A percentile compares a stretch with the other conserved stretches of the same genome.
Evolutionary conservation across 768 basidiomycete genomes (phyloP).

Genomic region (Rhizopogon vulgaris): DNA sequence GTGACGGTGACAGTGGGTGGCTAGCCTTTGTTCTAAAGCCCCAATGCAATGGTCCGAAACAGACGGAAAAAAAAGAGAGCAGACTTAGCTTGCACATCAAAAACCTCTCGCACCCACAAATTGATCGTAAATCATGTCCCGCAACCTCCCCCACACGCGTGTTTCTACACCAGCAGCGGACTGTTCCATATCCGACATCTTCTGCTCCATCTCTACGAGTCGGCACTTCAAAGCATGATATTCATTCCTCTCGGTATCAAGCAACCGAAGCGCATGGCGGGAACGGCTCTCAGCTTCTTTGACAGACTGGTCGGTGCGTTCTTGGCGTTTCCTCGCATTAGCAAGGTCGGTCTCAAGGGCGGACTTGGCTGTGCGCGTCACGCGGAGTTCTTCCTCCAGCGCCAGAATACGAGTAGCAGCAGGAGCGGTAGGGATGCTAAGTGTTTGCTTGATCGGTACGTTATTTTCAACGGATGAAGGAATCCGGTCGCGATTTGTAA

Average conservation of each 20-base stretch:
- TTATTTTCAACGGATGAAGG: neutral
- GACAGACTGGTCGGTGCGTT: neutral
- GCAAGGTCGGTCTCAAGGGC: conserved; percentile 15
- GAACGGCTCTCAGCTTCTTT: conserved; percentile 14
- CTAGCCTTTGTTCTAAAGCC: neutral
- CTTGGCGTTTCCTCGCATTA: conserved; percentile 9
- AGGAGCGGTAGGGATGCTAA: neutral
- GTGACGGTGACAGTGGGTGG: neutral
- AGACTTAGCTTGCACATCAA: neutral
- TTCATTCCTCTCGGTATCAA: conserved; percentile 16
- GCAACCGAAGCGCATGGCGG: conserved; percentile 10
- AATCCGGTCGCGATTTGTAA: conserved; percentile 6
- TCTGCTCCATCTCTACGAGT: conserved; percentile 17
- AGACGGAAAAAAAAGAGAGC: neutral
- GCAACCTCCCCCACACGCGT: conserved; percentile 23
- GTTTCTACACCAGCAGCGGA: conserved; percentile 11
- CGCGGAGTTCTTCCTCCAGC: conserved; percentile 20
- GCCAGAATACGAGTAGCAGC: conserved; percentile 11
- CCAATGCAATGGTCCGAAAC: neutral
- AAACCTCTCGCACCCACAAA: conserved; percentile 8
- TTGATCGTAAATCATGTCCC: conserved; percentile 24
- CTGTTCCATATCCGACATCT: conserved; percentile 11
- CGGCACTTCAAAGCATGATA: conserved; percentile 18
- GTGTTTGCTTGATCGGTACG: neutral
- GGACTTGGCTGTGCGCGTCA: conserved; percentile 10